Percentiles rank a stretch among this genome's conserved stretches.
Conservation (phyloP, 768 basidiomycete species). For the Pleurotus tuoliensis region DNA sequence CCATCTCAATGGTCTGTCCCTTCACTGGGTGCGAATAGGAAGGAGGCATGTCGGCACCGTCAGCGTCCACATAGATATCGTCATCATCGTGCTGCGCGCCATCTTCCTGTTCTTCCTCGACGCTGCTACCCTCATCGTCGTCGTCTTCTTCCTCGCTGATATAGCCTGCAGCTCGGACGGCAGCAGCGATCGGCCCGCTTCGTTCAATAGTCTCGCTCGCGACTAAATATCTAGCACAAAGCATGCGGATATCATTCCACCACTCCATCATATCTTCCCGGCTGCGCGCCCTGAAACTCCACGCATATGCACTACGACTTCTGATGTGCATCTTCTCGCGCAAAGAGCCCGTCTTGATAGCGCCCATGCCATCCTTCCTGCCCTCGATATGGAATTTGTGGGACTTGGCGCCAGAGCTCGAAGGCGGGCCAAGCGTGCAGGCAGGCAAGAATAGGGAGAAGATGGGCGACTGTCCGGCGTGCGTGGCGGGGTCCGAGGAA, state of each 20-base stretch:
- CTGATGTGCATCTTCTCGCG: constrained; percentile 28
- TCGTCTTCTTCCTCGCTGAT: constrained; percentile 71
- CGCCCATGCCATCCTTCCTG: constrained; percentile 75
- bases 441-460: constrained; percentile 91
- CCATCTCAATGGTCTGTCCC: constrained; percentile 35
- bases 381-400: constrained; percentile 99
- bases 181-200: constrained; percentile 87
- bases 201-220: constrained; percentile 92
- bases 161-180: constrained; percentile 87
- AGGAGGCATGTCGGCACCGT: constrained; percentile 49
- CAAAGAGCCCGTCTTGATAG: constrained; percentile 54
- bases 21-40: constrained; percentile 53
- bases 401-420: constrained; percentile 55
- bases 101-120: constrained; percentile 55
- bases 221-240: constrained; percentile 90
- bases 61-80: constrained; percentile 29
- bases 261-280: constrained; percentile 99
- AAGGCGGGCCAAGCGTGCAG: constrained; percentile 94
- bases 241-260: constrained; percentile 97
- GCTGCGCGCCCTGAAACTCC: constrained; percentile 85
- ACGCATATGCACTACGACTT: constrained; percentile 53
- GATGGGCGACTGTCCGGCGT: constrained; percentile 52
- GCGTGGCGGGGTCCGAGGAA: constrained; percentile 63
- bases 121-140: constrained; percentile 59
- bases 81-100: constrained; percentile 46